Conservation (phyloP, 2,329 filamentous ascomycete species). For the Scedosporium minutisporum region DNA sequence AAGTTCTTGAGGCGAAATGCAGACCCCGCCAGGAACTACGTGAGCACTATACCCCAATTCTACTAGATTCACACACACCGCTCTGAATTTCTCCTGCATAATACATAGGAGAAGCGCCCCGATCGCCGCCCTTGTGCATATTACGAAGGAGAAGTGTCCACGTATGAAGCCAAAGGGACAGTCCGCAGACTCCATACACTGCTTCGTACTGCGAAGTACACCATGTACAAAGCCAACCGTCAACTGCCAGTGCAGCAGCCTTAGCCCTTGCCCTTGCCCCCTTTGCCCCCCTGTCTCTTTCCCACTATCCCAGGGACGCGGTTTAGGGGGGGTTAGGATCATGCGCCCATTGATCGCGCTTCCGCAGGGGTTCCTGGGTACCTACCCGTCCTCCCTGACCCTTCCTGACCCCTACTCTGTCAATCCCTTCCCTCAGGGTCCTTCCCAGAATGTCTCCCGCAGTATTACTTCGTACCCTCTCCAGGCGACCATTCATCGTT, state of each 20-base stretch:
- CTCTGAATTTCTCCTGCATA: neutral
- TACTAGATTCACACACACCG: neutral
- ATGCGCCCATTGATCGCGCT: neutral
- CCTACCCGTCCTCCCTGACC: neutral
- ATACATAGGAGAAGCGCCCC: neutral
- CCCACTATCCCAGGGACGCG: neutral
- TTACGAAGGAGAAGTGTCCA: neutral
- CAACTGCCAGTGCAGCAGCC: too few relatives aligned
- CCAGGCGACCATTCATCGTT: neutral
- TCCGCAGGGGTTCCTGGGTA: neutral
- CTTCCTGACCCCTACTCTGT: neutral
- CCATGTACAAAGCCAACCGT: too few relatives aligned
- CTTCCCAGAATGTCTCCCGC: neutral
- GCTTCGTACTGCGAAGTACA: too few relatives aligned
- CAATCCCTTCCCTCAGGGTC: neutral
- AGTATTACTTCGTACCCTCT: neutral
- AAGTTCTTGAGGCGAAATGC: neutral
- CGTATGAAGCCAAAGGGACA: too few relatives aligned
- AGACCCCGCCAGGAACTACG: neutral
- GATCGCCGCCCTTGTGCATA: neutral
- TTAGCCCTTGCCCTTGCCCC: neutral
- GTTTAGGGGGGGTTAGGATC: neutral
- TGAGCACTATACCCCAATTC: too few relatives aligned
- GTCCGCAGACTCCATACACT: too few relatives aligned
- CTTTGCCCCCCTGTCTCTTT: neutral